Evolutionary conservation across 768 basidiomycete genomes (phyloP).

Genomic region (Pleurotus giganteus): DNA sequence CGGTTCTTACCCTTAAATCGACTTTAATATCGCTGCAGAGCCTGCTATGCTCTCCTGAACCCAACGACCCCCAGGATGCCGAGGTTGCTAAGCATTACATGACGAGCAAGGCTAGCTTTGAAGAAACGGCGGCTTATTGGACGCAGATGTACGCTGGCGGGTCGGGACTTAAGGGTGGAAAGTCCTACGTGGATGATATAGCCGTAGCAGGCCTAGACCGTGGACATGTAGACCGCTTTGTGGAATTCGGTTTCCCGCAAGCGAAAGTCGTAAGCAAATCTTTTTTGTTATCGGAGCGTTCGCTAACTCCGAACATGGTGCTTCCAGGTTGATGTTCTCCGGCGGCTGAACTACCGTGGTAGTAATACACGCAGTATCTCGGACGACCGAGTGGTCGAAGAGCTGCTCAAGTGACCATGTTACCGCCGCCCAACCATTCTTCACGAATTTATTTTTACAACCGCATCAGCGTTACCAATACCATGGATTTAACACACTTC

Average conservation of each 20-base stretch:
- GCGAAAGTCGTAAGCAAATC: constrained; percentile 71
- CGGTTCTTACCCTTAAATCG: constrained; percentile 93
- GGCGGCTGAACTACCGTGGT: constrained; percentile 84
- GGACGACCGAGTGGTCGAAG: constrained; percentile 84
- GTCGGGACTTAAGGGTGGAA: constrained; percentile 41
- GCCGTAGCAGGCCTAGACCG: constrained; percentile 82
- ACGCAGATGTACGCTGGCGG: constrained; percentile 89
- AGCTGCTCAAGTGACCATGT: constrained; percentile 59
- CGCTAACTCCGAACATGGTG: neutral
- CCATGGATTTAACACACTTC: too few relatives aligned
- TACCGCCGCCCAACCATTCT: neutral
- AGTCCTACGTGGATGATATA: constrained; percentile 56
- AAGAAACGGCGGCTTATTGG: constrained; percentile 93
- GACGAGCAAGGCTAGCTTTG: constrained; percentile 83
- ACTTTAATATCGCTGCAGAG: constrained; percentile 95
- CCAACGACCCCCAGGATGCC: constrained; percentile 95
- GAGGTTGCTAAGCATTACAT: constrained; percentile 98
- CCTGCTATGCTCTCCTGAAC: constrained; percentile 89
- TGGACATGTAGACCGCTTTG: constrained; percentile 83
- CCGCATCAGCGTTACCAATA: too few relatives aligned
- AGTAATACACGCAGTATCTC: constrained; percentile 75
- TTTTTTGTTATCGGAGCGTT: neutral
- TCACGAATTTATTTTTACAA: constrained; percentile 1
- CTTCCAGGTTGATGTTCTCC: constrained; percentile 79
- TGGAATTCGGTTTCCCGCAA: constrained; percentile 77